Evolutionary conservation across 2,329 filamentous ascomycete species (phyloP), one percentile per base, ranked within the genome.

Genomic region (Sporothrix pseudoabietina): DNA sequence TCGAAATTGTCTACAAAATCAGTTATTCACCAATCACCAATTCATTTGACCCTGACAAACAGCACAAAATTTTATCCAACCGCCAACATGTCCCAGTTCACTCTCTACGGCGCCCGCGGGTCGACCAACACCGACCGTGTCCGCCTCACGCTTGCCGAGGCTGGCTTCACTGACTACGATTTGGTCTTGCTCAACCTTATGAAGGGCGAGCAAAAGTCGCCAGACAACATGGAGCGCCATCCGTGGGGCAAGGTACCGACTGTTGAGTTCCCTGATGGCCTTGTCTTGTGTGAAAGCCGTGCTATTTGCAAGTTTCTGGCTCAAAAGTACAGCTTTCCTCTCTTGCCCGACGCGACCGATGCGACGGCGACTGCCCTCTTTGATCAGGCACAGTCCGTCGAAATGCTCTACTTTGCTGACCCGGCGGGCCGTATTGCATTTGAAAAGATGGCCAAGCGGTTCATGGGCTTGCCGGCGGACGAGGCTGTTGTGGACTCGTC

Each of bases 231-330:
- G 76, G 77, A 79, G 72, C 82, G 81, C 74, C 81, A 84, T 76
- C 83, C 82, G 2, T 83, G 81, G 80, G 82, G 82, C 30, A 84
- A 83, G 78, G 76, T 84, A 41, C 82, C 83, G 54, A 78, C 76
- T n/a, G 74, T 85, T 59, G 78, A 77, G 66, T 83, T 81, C 75
- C 76, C 82, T 14, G 78, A 81, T 4, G 82, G 82, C 0, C 84
- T 85, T 77, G 83, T 79, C 69, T 80, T 86, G 72, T 83, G 84
- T 76, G 84, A 85, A 77, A 84, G 82, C 76, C 84, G 83, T 49
- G 81, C 82, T 69, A 85, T 86, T 76, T 84, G 82, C 82, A 83
- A 82, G 77, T 84, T 84, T 77, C 81, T 86, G 73, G 78, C 83
- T 12, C 81, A 35, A 44, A 84, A 83, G 76, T 85, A 85, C 79